A percentile compares a stretch with the other conserved stretches of the same genome.
These are phyloP conservation scores for Mucuna pruriens DNA, from an alignment of 306 rosid genomes.

Conservation along the genomic window DNA sequence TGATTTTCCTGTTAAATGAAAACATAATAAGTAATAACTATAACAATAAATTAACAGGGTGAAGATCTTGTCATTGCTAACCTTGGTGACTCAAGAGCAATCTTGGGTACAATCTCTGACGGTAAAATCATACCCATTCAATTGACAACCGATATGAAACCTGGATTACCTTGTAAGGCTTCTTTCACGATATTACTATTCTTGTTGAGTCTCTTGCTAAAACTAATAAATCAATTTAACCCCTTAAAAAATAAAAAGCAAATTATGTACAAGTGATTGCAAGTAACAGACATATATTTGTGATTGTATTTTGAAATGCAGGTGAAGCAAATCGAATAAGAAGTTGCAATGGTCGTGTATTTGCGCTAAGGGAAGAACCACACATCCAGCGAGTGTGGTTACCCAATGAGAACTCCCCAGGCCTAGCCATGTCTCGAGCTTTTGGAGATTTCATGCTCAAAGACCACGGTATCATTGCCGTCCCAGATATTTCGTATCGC, in stretches of 20 bases:
- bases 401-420: constrained; percentile 59
- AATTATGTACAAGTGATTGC: no score
- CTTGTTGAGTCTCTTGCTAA: background rate
- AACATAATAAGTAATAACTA: background rate
- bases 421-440: constrained; percentile 82
- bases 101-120: constrained; percentile 53
- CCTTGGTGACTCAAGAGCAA: constrained; percentile 74
- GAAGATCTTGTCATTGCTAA: constrained; percentile 62
- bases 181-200: background rate
- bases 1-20: background rate
- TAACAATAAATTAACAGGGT: constrained; percentile 42
- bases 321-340: constrained; percentile 61
- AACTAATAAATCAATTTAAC: background rate
- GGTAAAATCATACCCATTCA: constrained; percentile 49
- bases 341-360: constrained; percentile 59
- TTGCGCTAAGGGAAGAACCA: constrained; percentile 58
- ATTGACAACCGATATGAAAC: constrained; percentile 69
- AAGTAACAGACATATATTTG: no score
- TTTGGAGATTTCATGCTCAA: constrained; percentile 70
- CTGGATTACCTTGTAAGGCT: constrained; percentile 57
- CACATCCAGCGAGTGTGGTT: constrained; percentile 71
- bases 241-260: background rate
- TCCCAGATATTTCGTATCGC: constrained; percentile 55
- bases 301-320: constrained; percentile 22
- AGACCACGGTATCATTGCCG: constrained; percentile 64